Conservation (phyloP, 2,329 filamentous ascomycete species). For the Ceratocystis cubensis region DNA sequence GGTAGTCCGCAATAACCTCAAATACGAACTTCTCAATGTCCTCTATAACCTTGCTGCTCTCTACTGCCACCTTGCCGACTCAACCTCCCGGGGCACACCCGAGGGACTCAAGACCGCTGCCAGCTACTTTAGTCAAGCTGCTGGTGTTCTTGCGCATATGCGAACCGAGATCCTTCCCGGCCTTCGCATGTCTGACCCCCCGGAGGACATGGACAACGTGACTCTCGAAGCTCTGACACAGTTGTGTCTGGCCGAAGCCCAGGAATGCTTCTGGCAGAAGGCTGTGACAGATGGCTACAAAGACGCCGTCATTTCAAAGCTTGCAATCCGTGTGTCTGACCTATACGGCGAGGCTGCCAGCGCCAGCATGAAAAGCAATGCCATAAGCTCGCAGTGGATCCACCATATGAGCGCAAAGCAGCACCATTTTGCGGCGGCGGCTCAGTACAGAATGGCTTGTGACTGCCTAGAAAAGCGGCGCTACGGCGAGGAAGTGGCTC, state of each 20-base stretch:
- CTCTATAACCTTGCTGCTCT: conserved; percentile 87
- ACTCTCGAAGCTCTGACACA: conserved; percentile 74
- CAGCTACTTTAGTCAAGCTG: conserved; percentile 78
- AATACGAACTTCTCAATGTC: conserved; percentile 81
- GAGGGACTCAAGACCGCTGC: conserved; percentile 81
- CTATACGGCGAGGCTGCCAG: conserved; percentile 77
- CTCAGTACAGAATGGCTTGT: conserved; percentile 80
- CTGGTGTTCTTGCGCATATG: conserved; percentile 70
- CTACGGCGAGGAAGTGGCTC: conserved; percentile 89
- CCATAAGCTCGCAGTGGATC: conserved; percentile 89
- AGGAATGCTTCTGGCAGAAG: conserved; percentile 98
- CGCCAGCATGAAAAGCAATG: conserved; percentile 74
- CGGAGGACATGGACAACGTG: conserved; percentile 88
- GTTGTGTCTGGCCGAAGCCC: conserved; percentile 79
- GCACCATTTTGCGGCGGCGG: conserved; percentile 90
- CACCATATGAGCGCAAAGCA: conserved; percentile 96
- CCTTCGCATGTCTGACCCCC: conserved; percentile 64
- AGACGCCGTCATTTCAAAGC: conserved; percentile 79
- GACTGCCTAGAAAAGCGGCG: conserved; percentile 87
- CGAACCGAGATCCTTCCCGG: conserved; percentile 68
- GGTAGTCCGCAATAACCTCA: conserved; percentile 51
- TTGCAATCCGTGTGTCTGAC: conserved; percentile 81
- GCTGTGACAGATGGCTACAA: conserved; percentile 89
- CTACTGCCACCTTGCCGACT: conserved; percentile 82
- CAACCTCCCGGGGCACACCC: conserved; percentile 60